A percentile compares a stretch with the other conserved stretches of the same genome.
phyloP scores from a whole-genome alignment of 1,139 yeast genomes.

The Protomyces pachydermus region DNA sequence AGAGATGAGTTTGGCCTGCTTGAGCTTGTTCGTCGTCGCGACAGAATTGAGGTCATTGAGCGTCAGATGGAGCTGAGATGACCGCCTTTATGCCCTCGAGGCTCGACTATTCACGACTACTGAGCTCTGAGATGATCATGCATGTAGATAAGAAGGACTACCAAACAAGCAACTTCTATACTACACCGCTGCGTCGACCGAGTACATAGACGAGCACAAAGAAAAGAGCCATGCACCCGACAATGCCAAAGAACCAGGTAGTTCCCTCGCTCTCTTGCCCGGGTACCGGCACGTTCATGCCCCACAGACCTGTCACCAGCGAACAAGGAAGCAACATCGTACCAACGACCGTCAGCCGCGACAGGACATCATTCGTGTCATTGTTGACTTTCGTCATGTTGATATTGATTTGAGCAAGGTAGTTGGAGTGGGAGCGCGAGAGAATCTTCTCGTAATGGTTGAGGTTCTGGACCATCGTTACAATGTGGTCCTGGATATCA shows the following conservation, averaged over 20 bases:
- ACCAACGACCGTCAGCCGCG: constrained; percentile 88
- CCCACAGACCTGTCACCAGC: constrained; percentile 95
- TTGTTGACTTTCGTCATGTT: constrained; percentile 98
- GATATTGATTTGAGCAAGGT: constrained; percentile 90
- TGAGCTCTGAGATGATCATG: too few relatives aligned
- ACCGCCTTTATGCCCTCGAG: too few relatives aligned
- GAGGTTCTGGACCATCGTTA: constrained; percentile 54
- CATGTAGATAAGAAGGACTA: too few relatives aligned
- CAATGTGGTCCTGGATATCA: constrained; percentile 74
- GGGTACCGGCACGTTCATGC: constrained; percentile 95
- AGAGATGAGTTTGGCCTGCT: not conserved
- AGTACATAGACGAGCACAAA: constrained; percentile 12
- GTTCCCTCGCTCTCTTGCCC: constrained; percentile 73
- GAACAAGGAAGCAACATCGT: constrained; percentile 91
- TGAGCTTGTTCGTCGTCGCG: too few relatives aligned
- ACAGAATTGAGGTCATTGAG: too few relatives aligned
- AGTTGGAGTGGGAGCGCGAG: constrained; percentile 90
- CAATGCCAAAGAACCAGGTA: constrained; percentile 59
- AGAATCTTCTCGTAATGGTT: constrained; percentile 90
- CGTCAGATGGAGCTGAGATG: too few relatives aligned
- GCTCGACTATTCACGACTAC: too few relatives aligned
- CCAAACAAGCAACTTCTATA: not conserved
- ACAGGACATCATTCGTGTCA: constrained; percentile 92
- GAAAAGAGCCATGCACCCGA: constrained; percentile 26
- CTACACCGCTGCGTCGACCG: constrained; percentile 11